Conservation (phyloP, 768 basidiomycete species). For the Macrolepiota fuliginosa region DNA sequence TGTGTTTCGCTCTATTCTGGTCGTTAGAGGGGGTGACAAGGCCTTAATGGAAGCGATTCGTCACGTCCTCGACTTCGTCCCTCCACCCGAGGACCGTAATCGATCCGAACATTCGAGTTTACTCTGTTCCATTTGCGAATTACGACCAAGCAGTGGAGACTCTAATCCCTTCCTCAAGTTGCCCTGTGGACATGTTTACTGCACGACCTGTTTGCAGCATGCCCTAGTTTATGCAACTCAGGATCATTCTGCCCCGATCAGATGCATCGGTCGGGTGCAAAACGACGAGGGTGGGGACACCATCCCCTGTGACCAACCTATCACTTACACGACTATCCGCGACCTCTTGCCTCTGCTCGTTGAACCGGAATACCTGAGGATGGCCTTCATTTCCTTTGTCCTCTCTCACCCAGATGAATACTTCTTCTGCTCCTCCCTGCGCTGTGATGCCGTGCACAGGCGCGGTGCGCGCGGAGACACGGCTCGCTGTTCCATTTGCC, state of each 20-base stretch:
- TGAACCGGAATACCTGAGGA: conserved; percentile 37
- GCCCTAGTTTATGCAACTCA: conserved; percentile 33
- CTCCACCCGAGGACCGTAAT: background rate
- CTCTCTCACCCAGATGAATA: conserved; percentile 36
- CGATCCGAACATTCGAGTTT: background rate
- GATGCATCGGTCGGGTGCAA: conserved; percentile 33
- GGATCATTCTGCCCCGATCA: conserved; percentile 26
- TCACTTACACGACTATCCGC: conserved; percentile 39
- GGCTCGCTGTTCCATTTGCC: conserved; percentile 25
- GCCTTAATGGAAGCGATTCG: conserved; percentile 19
- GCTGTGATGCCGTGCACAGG: conserved; percentile 48
- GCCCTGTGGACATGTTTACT: conserved; percentile 52
- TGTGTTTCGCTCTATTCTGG: conserved; percentile 35
- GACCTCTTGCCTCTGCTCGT: conserved; percentile 35
- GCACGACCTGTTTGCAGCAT: conserved; percentile 45
- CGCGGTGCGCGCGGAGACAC: conserved; percentile 21
- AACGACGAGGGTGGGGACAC: conserved; percentile 13
- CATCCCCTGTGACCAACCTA: conserved; percentile 26
- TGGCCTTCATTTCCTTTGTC: conserved; percentile 42
- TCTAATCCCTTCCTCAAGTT: conserved; percentile 29
- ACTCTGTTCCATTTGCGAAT: conserved; percentile 41
- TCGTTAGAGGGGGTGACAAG: conserved; percentile 37
- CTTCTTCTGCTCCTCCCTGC: conserved; percentile 52
- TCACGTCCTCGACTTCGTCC: background rate
- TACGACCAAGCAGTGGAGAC: conserved; percentile 18